Evolutionary conservation across 768 basidiomycete genomes (phyloP).

Genomic region (Termitomyces sp.): DNA sequence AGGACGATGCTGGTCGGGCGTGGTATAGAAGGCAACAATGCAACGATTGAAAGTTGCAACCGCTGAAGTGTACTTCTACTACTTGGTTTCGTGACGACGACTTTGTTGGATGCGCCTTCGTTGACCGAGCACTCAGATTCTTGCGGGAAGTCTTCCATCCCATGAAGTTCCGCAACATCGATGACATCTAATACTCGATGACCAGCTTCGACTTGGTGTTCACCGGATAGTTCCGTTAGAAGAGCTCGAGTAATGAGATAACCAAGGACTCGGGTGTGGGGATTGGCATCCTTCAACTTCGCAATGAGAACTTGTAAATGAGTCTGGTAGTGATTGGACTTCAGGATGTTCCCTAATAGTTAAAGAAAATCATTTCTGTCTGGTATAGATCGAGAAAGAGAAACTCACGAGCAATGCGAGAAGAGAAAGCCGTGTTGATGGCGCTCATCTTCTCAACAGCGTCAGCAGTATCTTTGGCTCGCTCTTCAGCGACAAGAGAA

Average conservation of each 20-base stretch:
- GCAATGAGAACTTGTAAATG: conserved; percentile 45
- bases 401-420: conserved; percentile 59
- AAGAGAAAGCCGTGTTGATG: conserved; percentile 49
- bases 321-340: conserved; percentile 35
- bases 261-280: conserved; percentile 50
- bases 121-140: conserved; percentile 25
- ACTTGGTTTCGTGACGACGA: conserved; percentile 53
- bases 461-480: conserved; percentile 25
- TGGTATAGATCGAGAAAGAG: conserved; percentile 3
- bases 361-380: conserved; percentile 1
- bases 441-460: conserved; percentile 38
- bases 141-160: conserved; percentile 33
- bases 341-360: conserved; percentile 55
- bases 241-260: conserved; percentile 62
- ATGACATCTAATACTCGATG: conserved; percentile 40
- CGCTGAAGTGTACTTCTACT: conserved; percentile 49
- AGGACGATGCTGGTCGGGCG: conserved; percentile 34
- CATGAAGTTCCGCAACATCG: conserved; percentile 37
- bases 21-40: conserved; percentile 41
- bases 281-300: conserved; percentile 42
- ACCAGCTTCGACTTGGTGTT: conserved; percentile 53
- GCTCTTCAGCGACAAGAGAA: conserved; percentile 31
- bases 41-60: conserved; percentile 54
- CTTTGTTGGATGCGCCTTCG: conserved; percentile 38
- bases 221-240: conserved; percentile 48